Conservation (phyloP, 345 rosid genomes). For the Raphanus raphanistrum region DNA sequence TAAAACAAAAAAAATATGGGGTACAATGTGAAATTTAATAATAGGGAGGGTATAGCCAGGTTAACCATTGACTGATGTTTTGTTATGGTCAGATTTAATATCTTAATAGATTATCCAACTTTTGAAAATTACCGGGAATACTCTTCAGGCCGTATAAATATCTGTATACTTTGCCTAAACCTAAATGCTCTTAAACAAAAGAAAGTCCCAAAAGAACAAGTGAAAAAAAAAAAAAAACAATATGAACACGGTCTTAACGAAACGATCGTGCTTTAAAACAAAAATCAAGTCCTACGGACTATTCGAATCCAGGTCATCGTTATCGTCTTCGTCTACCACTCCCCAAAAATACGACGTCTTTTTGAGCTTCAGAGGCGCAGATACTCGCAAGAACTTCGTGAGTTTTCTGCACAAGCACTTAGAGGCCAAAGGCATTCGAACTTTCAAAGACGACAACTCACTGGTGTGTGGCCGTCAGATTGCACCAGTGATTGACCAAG, state of each 20-base stretch:
- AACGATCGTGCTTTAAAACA: neutral
- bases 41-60: too few relatives aligned
- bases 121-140: too few relatives aligned
- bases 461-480: conserved; percentile 26
- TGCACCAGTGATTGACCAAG: conserved; percentile 30
- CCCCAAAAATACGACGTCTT: conserved; percentile 26
- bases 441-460: conserved; percentile 33
- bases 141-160: neutral
- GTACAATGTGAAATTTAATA: too few relatives aligned
- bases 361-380: conserved; percentile 39
- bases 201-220: neutral
- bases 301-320: neutral
- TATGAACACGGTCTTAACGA: neutral
- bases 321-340: conserved; percentile 14
- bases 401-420: conserved; percentile 32
- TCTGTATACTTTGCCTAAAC: neutral
- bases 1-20: too few relatives aligned
- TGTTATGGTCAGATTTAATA: too few relatives aligned
- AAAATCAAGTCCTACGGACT: neutral
- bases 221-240: too few relatives aligned
- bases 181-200: neutral
- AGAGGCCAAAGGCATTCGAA: conserved; percentile 4
- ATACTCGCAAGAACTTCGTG: conserved; percentile 34
- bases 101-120: too few relatives aligned
- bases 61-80: too few relatives aligned